Base-by-base conservation (phyloP, 352 stramenopile genomes). In the Phytophthora citricola region DNA sequence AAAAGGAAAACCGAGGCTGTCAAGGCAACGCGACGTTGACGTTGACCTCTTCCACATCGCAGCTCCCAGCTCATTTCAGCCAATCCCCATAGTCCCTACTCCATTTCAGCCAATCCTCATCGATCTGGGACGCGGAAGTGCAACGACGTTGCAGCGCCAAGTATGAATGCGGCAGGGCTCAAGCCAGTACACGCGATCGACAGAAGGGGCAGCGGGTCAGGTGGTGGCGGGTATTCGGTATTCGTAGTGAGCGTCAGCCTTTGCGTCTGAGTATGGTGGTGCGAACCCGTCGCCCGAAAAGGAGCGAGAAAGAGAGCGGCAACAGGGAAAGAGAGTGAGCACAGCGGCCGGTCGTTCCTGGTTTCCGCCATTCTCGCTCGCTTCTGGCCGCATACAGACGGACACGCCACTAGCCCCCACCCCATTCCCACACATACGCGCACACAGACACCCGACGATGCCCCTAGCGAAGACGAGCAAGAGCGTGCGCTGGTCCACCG, bases 401-500 rank as follows among this genome's bases (percentile, higher is more conserved):
- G 26, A 40, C 38, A 26, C 27, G 36, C 31, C 36, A n/a, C 50
- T 9, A 32, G 22, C 31, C 20, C 34, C 29, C n/a, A n/a, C n/a
- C 22, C 8, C 45, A 41, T 29, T 34, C 47, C 38, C 22, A 29
- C 47, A 69, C 53, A 40, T 4, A 11, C 34, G 10, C 7, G 11
- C 36, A 43, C 7, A 34, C 31, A 34, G 31, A 11, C 31, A 20
- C 14, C 24, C 20, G 15, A 38, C 7, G 47, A 27, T 38, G 22
- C 46, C 52, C 5, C 65, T 43, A 24, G 66, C 52, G 49, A 63
- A 59, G 45, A 34, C 66, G 27, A 38, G 22, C 51, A 89, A 89
- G 66, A 61, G 70, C 43, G 80, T 89, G 32, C 71, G 76, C 14
- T 89, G 75, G 75, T 87, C 78, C 29, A 87, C 76, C 26, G 61